phyloP scores from a whole-genome alignment of 2,329 filamentous ascomycete species.

The Cladosporium sp. region DNA sequence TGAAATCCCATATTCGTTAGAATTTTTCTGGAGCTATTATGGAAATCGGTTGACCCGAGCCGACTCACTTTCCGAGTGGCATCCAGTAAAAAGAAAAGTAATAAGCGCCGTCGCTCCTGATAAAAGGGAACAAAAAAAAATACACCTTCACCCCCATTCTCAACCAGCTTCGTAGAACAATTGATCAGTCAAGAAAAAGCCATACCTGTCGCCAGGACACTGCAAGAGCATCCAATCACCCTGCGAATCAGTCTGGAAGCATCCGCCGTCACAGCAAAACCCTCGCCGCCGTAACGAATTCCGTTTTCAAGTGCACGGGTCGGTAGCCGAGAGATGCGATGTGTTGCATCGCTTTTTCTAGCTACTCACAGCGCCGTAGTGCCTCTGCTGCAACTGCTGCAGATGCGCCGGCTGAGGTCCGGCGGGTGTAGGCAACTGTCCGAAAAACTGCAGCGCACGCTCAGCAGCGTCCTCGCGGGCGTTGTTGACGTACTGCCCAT shows the following conservation, averaged over 20 bases:
- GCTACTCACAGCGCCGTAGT: slow-evolving; percentile 13
- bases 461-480: slow-evolving; percentile 90
- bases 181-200: neutral
- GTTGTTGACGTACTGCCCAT: slow-evolving; percentile 81
- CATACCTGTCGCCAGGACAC: neutral
- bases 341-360: neutral
- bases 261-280: neutral
- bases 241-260: neutral
- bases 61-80: neutral
- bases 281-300: no score
- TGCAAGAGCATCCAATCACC: neutral
- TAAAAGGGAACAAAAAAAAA: neutral
- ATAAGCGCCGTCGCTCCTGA: neutral
- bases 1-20: neutral
- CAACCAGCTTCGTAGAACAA: neutral
- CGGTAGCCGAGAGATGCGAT: neutral
- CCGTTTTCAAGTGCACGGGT: neutral
- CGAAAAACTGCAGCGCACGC: slow-evolving; percentile 62
- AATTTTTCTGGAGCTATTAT: neutral
- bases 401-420: slow-evolving; percentile 20
- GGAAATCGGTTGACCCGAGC: neutral
- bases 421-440: slow-evolving; percentile 24
- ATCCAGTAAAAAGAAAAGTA: neutral
- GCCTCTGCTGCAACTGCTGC: slow-evolving; percentile 23
- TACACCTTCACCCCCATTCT: neutral